These are phyloP conservation scores for Monosporozyma solicola DNA, from an alignment of 805 yeast species.

Conservation along the genomic window DNA sequence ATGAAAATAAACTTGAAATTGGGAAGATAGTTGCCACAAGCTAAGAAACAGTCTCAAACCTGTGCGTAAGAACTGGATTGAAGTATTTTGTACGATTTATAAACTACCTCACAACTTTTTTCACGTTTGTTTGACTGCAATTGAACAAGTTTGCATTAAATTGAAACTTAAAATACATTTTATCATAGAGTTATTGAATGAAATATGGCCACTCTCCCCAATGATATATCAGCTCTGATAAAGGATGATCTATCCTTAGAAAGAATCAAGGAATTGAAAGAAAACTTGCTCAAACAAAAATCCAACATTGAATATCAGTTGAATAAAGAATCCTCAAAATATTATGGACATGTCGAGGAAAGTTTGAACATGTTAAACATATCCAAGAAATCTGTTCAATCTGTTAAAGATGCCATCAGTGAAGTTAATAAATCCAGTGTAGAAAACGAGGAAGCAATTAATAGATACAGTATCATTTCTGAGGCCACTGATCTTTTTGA, in stretches of 20 bases:
- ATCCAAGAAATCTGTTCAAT: slow-evolving; percentile 40
- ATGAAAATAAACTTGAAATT: neutral
- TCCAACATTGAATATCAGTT: slow-evolving; percentile 67
- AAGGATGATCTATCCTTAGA: slow-evolving; percentile 43
- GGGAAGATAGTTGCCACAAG: neutral
- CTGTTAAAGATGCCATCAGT: slow-evolving; percentile 38
- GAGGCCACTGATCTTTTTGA: slow-evolving; percentile 60
- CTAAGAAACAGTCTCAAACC: neutral
- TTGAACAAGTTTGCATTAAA: neutral
- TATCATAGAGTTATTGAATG: neutral
- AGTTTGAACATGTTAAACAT: slow-evolving; percentile 32
- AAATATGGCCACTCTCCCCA: neutral
- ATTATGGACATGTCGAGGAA: slow-evolving; percentile 46
- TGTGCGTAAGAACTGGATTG: neutral
- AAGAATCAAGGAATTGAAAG: slow-evolving; percentile 43
- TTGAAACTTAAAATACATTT: neutral
- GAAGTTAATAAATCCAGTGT: slow-evolving; percentile 41
- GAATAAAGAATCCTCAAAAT: slow-evolving; percentile 57
- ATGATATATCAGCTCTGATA: slow-evolving; percentile 24
- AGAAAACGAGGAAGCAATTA: slow-evolving; percentile 51
- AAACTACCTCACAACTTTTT: too few species aligned
- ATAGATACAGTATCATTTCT: slow-evolving; percentile 60
- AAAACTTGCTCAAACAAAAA: slow-evolving; percentile 59
- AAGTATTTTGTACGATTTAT: neutral
- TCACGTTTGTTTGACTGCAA: neutral